These are phyloP conservation scores for Mucuna pruriens DNA, from an alignment of 306 rosid species.

Conservation along the genomic window DNA sequence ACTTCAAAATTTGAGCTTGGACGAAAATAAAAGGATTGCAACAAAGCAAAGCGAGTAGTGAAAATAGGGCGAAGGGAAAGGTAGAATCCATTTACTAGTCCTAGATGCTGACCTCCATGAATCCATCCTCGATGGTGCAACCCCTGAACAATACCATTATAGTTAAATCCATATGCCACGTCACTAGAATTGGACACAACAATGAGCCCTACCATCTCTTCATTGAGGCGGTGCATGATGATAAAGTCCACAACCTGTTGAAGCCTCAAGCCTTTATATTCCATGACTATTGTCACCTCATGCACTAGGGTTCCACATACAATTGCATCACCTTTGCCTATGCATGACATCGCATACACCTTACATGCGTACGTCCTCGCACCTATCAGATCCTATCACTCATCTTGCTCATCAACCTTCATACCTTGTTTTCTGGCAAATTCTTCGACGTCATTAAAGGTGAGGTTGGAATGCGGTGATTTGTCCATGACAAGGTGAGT, in stretches of 20 bases:
- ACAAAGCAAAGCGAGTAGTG: too few species aligned
- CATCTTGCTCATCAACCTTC: conserved; percentile 88
- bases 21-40: too few species aligned
- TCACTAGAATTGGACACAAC: conserved; percentile 82
- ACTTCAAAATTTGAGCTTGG: too few species aligned
- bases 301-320: conserved; percentile 90
- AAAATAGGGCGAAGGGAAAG: too few species aligned
- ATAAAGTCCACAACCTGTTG: conserved; percentile 84
- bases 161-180: conserved; percentile 83
- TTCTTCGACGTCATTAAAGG: conserved; percentile 84
- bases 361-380: conserved; percentile 91
- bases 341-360: conserved; percentile 88
- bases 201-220: conserved; percentile 83
- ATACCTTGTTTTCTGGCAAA: conserved; percentile 84
- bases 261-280: conserved; percentile 80
- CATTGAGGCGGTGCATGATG: conserved; percentile 72
- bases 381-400: conserved; percentile 78
- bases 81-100: too few species aligned
- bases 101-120: conserved; percentile 95
- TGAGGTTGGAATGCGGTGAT: conserved; percentile 95
- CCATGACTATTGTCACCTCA: conserved; percentile 94
- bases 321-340: conserved; percentile 94
- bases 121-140: conserved; percentile 77
- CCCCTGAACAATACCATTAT: conserved; percentile 92
- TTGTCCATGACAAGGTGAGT: conserved; percentile 97